Evolutionary conservation across 495 filamentous ascomycete genomes (phyloP).

Genomic region (Penicillium odoratum): DNA sequence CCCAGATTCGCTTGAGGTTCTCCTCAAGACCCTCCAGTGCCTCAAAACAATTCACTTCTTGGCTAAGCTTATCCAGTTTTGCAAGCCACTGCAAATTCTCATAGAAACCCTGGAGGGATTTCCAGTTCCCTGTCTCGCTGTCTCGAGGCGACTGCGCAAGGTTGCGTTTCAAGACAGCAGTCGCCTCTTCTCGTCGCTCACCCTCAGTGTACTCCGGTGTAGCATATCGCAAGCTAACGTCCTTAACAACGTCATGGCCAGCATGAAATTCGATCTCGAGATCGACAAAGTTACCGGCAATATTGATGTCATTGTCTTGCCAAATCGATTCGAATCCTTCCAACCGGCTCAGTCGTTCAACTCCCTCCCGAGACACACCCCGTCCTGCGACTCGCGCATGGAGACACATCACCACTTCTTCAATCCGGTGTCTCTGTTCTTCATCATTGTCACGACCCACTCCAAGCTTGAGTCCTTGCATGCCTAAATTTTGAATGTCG

Average conservation of each 20-base stretch:
- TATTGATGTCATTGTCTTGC: constrained; percentile 66
- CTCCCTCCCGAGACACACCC: constrained; percentile 73
- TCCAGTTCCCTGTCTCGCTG: constrained; percentile 46
- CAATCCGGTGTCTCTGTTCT: constrained; percentile 55
- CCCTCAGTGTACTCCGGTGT: constrained; percentile 46
- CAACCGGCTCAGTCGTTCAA: constrained; percentile 72
- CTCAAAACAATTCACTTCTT: constrained; percentile 82
- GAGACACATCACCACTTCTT: constrained; percentile 44
- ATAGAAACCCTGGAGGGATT: constrained; percentile 68
- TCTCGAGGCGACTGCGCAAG: constrained; percentile 44
- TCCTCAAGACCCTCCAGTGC: constrained; percentile 81
- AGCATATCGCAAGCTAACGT: constrained; percentile 47
- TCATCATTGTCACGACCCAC: constrained; percentile 49
- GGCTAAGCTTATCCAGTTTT: constrained; percentile 77
- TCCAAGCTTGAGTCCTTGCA: constrained; percentile 43
- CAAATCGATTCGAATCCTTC: constrained; percentile 74
- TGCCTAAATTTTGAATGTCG: constrained; percentile 46
- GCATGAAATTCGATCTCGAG: constrained; percentile 52
- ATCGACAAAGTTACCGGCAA: constrained; percentile 65
- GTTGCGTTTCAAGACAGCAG: constrained; percentile 52
- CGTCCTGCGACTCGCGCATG: constrained; percentile 45
- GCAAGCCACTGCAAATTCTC: constrained; percentile 79
- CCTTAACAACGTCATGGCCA: constrained; percentile 44
- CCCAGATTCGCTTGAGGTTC: constrained; percentile 61
- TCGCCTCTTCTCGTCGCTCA: constrained; percentile 44